Conservation (phyloP, 805 yeast species). For the Starmerella gropengiesseri region DNA sequence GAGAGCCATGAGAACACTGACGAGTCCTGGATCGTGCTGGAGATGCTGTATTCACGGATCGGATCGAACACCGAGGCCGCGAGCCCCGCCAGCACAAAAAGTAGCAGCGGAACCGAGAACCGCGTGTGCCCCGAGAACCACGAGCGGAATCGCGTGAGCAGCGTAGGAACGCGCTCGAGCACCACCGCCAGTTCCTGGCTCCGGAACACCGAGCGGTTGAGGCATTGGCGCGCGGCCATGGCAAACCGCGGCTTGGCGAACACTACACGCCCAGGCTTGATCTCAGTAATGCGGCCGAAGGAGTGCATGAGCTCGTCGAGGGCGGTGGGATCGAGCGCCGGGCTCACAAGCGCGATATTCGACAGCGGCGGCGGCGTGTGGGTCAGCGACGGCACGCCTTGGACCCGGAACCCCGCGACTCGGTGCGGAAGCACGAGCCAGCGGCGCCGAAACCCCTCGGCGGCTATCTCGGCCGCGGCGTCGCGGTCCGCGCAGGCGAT, state of each 20-base stretch:
- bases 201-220: conserved; percentile 39
- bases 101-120: conserved; percentile 64
- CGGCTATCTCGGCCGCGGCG: conserved; percentile 8
- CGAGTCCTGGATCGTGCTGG: conserved; percentile 44
- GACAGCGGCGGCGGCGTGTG: conserved; percentile 75
- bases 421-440: conserved; percentile 13
- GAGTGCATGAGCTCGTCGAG: conserved; percentile 72
- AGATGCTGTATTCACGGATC: conserved; percentile 68
- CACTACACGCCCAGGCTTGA: conserved; percentile 31
- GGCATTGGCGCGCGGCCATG: conserved; percentile 79
- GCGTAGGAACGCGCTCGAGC: conserved; percentile 15
- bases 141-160: conserved; percentile 35
- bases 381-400: conserved; percentile 94
- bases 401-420: conserved; percentile 50
- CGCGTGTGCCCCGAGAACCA: conserved; percentile 66
- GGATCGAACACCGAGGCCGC: conserved; percentile 91
- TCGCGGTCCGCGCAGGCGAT: conserved; percentile 47
- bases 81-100: conserved; percentile 67
- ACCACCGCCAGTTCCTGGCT: conserved; percentile 34
- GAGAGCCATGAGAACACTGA: conserved; percentile 1
- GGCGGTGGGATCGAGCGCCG: conserved; percentile 57
- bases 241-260: conserved; percentile 57
- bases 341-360: conserved; percentile 48
- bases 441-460: conserved; percentile 9
- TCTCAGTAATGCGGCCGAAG: conserved; percentile 64